Evolutionary conservation across 306 rosid species (phyloP).

Genomic region (Bauhinia variegata): DNA sequence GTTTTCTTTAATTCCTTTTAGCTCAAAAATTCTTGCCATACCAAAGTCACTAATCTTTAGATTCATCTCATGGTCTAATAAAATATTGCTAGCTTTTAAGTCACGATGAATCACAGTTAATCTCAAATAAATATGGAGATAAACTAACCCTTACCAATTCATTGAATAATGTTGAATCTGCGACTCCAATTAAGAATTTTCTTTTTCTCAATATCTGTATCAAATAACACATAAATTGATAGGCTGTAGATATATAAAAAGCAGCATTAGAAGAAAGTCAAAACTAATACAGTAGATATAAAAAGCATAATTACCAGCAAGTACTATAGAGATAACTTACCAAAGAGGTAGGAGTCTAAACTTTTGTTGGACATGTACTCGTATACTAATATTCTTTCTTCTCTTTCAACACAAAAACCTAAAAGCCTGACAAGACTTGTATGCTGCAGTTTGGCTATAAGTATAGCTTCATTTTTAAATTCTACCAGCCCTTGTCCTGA

Average conservation of each 20-base stretch:
- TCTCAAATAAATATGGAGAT: conserved; percentile 38
- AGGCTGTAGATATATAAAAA: no score
- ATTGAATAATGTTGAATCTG: conserved; percentile 34
- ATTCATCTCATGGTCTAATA: conserved; percentile 40
- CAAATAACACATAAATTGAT: background rate
- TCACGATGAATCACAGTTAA: conserved; percentile 37
- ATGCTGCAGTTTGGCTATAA: conserved; percentile 5
- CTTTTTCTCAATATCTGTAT: conserved; percentile 14
- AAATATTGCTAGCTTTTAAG: conserved; percentile 38
- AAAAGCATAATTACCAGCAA: no score
- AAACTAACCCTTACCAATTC: conserved; percentile 38
- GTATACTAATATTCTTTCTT: conserved; percentile 1
- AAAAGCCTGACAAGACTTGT: background rate
- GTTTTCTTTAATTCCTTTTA: conserved; percentile 34
- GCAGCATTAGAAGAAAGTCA: no score
- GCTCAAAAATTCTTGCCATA: conserved; percentile 42
- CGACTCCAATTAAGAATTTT: conserved; percentile 13
- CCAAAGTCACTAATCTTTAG: conserved; percentile 48
- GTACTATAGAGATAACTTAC: background rate
- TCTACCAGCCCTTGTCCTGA: conserved; percentile 10
- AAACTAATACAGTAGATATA: no score
- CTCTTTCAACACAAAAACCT: background rate
- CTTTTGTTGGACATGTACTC: conserved; percentile 10
- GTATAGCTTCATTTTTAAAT: background rate
- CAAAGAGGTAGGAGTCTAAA: background rate